Evolutionary conservation across 805 yeast genomes (phyloP).

Genomic region (Ogataea nitratoaversa): DNA sequence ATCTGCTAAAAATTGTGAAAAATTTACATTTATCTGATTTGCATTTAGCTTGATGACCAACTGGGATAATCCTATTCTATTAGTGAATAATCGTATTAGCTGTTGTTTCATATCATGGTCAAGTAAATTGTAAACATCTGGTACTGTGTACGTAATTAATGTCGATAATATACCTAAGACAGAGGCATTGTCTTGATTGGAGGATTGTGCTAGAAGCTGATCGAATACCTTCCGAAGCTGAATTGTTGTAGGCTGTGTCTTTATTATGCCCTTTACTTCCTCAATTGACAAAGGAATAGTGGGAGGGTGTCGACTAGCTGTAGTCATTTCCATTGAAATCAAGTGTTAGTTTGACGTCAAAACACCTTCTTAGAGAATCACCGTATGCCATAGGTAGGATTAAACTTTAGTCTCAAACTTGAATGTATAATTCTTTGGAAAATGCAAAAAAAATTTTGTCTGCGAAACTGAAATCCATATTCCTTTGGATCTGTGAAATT

Average conservation of each 20-base stretch:
- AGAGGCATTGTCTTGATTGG: constrained; percentile 4
- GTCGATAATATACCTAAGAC: constrained; percentile 11
- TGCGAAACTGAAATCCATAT: no score
- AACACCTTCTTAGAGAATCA: no score
- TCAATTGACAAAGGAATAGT: background rate
- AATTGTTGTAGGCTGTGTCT: constrained; percentile 2
- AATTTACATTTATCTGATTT: background rate
- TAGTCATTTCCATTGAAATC: no score
- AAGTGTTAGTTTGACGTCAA: no score
- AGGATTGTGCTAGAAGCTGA: background rate
- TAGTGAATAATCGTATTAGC: constrained; percentile 9
- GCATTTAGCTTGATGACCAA: constrained; percentile 10
- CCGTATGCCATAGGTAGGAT: no score
- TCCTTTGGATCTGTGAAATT: no score
- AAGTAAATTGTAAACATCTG: constrained; percentile 8
- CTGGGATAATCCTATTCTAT: constrained; percentile 24
- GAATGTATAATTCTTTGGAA: no score
- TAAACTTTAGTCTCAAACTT: no score
- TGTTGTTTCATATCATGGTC: background rate
- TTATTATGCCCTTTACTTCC: background rate
- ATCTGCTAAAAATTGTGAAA: constrained; percentile 9
- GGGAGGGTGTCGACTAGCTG: no score
- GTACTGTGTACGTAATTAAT: constrained; percentile 15
- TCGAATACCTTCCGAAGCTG: background rate
- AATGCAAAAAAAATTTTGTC: no score